phyloP scores from a whole-genome alignment of 202 grass and related monocot genomes.

The Dendrocalamus latiflorus region DNA sequence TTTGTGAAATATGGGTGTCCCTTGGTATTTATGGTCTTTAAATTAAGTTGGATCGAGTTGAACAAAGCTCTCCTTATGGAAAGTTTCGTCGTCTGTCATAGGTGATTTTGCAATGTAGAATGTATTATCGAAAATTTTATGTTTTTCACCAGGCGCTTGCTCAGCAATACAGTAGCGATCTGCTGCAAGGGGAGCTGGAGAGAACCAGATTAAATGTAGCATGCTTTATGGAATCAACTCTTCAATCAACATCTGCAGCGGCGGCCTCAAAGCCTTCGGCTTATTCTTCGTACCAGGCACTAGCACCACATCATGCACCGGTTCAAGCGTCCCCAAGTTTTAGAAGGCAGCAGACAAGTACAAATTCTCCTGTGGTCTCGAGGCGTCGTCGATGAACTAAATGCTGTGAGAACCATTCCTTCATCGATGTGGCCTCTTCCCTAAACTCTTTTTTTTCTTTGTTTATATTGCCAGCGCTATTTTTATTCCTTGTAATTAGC shows the following conservation, averaged over 20 bases:
- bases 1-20: not conserved
- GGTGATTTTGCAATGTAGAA: not conserved
- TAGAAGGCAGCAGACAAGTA: constrained; percentile 57
- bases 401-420: not conserved
- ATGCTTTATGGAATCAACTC: constrained; percentile 78
- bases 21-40: not conserved
- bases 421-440: constrained; percentile 12
- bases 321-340: constrained; percentile 58
- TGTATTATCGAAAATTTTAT: not conserved
- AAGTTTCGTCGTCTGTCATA: not conserved
- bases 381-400: constrained; percentile 60
- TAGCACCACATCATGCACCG: constrained; percentile 27
- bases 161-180: constrained; percentile 74
- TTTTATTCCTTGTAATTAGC: constrained; percentile 23
- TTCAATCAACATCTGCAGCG: constrained; percentile 33
- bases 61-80: not conserved
- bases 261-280: constrained; percentile 35
- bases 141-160: constrained; percentile 51
- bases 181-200: constrained; percentile 85
- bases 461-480: not conserved
- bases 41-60: not conserved
- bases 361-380: constrained; percentile 56
- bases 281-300: constrained; percentile 51
- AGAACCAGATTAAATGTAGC: constrained; percentile 87
- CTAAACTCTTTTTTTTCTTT: not conserved